phyloP scores from a whole-genome alignment of 2,329 filamentous ascomycete genomes.

The Colletotrichum gloeosporioides region DNA sequence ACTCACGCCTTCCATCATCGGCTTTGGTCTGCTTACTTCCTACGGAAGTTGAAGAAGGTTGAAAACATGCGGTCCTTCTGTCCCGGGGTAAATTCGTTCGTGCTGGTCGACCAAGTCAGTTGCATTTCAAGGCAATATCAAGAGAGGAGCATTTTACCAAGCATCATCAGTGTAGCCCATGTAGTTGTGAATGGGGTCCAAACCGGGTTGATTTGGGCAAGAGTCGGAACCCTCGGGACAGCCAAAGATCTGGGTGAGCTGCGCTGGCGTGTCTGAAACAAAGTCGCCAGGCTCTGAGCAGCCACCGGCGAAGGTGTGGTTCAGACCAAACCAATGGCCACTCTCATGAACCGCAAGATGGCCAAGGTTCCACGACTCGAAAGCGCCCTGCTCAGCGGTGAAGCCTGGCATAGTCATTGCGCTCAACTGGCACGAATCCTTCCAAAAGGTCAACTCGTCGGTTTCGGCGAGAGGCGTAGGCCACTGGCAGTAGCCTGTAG shows the following conservation, averaged over 20 bases:
- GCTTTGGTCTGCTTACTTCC: neutral
- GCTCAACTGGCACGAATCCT: conserved; percentile 12
- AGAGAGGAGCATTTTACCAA: neutral
- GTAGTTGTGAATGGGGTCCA: conserved; percentile 29
- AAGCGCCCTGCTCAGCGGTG: conserved; percentile 3
- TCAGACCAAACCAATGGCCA: conserved; percentile 50
- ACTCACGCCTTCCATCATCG: neutral
- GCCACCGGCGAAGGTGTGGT: conserved; percentile 46
- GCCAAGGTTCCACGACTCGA: conserved; percentile 25
- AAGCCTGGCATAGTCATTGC: conserved; percentile 19
- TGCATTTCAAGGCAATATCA: neutral
- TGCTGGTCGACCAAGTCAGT: neutral
- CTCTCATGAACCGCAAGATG: conserved; percentile 39
- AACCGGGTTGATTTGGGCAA: conserved; percentile 25
- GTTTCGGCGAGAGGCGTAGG: conserved; percentile 27
- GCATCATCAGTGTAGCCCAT: conserved; percentile 39
- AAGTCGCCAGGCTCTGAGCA: conserved; percentile 36
- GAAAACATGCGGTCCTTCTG: conserved; percentile 42
- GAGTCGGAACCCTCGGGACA: conserved; percentile 24
- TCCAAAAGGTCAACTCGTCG: neutral
- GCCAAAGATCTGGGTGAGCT: conserved; percentile 24
- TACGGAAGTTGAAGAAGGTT: conserved; percentile 10
- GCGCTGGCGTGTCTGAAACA: conserved; percentile 43
- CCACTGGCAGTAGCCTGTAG: conserved; percentile 53
- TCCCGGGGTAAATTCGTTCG: conserved; percentile 44